Conservation (phyloP, 2,329 filamentous ascomycete species). For the Trichophaea hybrida region DNA sequence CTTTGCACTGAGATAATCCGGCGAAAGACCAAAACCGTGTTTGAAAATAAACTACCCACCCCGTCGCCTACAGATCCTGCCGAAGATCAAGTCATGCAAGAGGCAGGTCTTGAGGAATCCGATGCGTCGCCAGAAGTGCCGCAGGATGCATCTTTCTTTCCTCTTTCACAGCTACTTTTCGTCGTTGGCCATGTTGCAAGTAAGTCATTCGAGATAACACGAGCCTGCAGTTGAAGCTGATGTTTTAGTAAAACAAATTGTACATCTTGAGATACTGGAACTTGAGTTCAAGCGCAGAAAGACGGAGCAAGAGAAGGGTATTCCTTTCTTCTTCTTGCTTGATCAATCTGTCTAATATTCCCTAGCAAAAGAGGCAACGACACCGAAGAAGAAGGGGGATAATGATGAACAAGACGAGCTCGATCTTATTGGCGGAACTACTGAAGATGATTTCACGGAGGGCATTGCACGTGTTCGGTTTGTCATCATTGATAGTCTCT, state of each 20-base stretch:
- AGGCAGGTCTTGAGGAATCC: slow-evolving; percentile 5
- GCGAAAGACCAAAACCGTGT: slow-evolving; percentile 73
- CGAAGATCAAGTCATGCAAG: slow-evolving; percentile 1
- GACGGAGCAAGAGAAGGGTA: slow-evolving; percentile 66
- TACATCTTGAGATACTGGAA: slow-evolving; percentile 93
- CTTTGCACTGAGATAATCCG: slow-evolving; percentile 83
- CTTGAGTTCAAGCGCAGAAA: slow-evolving; percentile 96
- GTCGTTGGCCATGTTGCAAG: slow-evolving; percentile 87
- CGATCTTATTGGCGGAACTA: slow-evolving; percentile 91
- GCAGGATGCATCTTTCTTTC: slow-evolving; percentile 28
- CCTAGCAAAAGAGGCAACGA: slow-evolving; percentile 34
- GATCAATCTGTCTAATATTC: slow-evolving; percentile 29
- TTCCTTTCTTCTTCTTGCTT: slow-evolving; percentile 11
- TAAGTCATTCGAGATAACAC: background rate
- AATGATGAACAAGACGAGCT: slow-evolving; percentile 65
- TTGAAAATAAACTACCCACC: slow-evolving; percentile 33
- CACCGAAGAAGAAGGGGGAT: slow-evolving; percentile 40
- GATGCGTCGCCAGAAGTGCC: slow-evolving; percentile 26
- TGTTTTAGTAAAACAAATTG: slow-evolving; percentile 69
- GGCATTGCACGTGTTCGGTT: slow-evolving; percentile 60
- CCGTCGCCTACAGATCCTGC: slow-evolving; percentile 24
- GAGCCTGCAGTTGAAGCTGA: background rate
- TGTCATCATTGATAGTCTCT: background rate
- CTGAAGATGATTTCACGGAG: slow-evolving; percentile 83
- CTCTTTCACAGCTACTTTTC: slow-evolving; percentile 78